Base-by-base conservation (phyloP, 129 eudicot species). In the Gnaphalium uliginosum region DNA sequence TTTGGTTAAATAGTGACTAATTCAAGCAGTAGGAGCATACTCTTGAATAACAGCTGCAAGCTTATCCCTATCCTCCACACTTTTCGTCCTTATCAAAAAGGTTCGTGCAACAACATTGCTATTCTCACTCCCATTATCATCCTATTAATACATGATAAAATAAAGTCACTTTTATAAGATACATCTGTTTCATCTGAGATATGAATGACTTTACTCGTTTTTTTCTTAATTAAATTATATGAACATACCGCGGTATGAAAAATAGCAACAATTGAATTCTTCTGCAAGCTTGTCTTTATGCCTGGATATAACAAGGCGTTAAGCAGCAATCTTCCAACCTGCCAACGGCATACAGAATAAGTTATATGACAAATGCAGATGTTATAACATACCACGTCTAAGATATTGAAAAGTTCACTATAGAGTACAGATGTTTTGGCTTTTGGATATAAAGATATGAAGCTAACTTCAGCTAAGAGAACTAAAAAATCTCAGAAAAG, bases 321-420 rank as follows among this genome's bases (percentile, higher is more conserved):
- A 50, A 95, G 99, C 85, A 87, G 61, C 79, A 95, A 50, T 70
- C 72, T 95, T 46, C 99, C 99, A 53, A 91, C 97, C 99, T 95
- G 86, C 82, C 81, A 83, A 61, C 23, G 74, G 70, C 51, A 71
- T 53, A 53, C 50, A 51, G 39, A 27, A 63, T 39, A 30, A 30
- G 0, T 27, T 10, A 30, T 35, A 73, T 32, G 11, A 4, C 15
- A 54, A 21, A 29, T 29, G 2, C 32, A 29, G 32, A 29, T 29
- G 32, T 29, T 29, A 29, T 29, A 29, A 29, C 32, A 29, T 29
- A 29, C 32, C 32, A 29, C 4, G 32, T 29, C 32, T 29, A 64
- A 64, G 29, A 29, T 6, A 46, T n/a, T 21, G 14, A 14, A 7
- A 64, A 48, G 64, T 27, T 54, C 21, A 11, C 7, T 15, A 24